Evolutionary conservation across 768 basidiomycete species (phyloP).

Genomic region (Mycena metata): DNA sequence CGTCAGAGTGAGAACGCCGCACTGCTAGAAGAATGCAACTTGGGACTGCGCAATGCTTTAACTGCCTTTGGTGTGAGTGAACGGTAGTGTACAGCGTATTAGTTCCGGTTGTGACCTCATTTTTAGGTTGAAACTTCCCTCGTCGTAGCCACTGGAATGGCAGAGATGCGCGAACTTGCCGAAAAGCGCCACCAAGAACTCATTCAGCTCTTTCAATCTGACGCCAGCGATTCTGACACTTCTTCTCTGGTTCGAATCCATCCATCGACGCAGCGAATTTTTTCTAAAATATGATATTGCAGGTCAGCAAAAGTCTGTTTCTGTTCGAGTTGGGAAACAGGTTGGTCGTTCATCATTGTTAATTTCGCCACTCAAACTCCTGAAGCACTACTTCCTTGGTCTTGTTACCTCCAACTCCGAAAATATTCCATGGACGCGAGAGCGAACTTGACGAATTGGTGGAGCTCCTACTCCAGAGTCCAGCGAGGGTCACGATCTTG

Average conservation of each 20-base stretch:
- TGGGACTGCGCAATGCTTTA: neutral
- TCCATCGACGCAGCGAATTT: neutral
- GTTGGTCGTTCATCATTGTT: neutral
- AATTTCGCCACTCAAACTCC: too few relatives aligned
- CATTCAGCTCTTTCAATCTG: neutral
- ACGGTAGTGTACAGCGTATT: too few relatives aligned
- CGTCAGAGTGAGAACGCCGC: constrained; percentile 9
- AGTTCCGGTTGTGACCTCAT: too few relatives aligned
- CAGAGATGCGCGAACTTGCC: constrained; percentile 7
- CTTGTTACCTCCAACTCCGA: constrained; percentile 11
- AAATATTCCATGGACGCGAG: constrained; percentile 22
- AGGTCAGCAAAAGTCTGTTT: constrained; percentile 1
- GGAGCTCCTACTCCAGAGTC: neutral
- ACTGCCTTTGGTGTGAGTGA: constrained; percentile 1
- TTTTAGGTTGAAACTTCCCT: constrained; percentile 7
- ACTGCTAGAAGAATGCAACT: constrained; percentile 8
- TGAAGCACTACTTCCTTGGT: constrained; percentile 5
- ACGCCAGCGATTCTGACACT: neutral
- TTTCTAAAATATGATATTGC: too few relatives aligned
- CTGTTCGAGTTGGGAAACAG: constrained; percentile 3
- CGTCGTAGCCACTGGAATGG: neutral
- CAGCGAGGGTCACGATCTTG: constrained; percentile 2
- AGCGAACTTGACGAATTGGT: constrained; percentile 1
- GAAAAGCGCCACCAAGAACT: constrained; percentile 3
- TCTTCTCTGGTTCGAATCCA: constrained; percentile 1